Evolutionary conservation across 139 green algal species (phyloP).

Genomic region (Dunaliella sp.): DNA sequence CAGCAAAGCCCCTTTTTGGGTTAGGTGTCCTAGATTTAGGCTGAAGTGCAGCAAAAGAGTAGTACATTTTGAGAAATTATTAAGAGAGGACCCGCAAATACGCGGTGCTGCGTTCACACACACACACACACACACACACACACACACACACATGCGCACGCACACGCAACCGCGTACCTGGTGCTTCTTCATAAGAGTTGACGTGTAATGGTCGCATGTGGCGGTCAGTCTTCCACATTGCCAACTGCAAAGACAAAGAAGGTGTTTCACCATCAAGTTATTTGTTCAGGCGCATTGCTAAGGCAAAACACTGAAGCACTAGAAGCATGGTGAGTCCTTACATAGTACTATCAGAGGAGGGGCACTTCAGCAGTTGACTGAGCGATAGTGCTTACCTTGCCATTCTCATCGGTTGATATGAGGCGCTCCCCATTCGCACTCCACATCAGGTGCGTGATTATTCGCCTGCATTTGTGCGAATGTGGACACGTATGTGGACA

Average conservation of each 20-base stretch:
- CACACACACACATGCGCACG: background rate
- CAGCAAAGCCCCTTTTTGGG: too few relatives aligned
- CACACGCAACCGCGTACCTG: slow-evolving; percentile 17
- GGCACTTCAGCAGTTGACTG: background rate
- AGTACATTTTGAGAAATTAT: too few relatives aligned
- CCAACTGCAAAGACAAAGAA: slow-evolving; percentile 19
- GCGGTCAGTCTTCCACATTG: slow-evolving; percentile 52
- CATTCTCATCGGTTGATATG: slow-evolving; percentile 43
- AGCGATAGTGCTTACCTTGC: slow-evolving; percentile 29
- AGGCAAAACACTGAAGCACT: background rate
- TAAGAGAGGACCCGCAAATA: too few relatives aligned
- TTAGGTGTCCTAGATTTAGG: too few relatives aligned
- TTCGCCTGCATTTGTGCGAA: too few relatives aligned
- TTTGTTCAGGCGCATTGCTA: background rate
- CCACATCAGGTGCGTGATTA: slow-evolving; percentile 44
- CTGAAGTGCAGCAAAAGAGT: too few relatives aligned
- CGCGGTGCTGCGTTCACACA: too few relatives aligned
- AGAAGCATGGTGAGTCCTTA: too few relatives aligned
- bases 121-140: background rate
- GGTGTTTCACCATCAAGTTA: background rate
- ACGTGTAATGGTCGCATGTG: slow-evolving; percentile 42
- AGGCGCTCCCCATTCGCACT: slow-evolving; percentile 35
- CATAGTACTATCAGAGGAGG: background rate
- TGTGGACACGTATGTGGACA: too few relatives aligned
- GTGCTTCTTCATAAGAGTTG: slow-evolving; percentile 40